Evolutionary conservation across 306 rosid species (phyloP).

Genomic region (Ochetophila trinervis): DNA sequence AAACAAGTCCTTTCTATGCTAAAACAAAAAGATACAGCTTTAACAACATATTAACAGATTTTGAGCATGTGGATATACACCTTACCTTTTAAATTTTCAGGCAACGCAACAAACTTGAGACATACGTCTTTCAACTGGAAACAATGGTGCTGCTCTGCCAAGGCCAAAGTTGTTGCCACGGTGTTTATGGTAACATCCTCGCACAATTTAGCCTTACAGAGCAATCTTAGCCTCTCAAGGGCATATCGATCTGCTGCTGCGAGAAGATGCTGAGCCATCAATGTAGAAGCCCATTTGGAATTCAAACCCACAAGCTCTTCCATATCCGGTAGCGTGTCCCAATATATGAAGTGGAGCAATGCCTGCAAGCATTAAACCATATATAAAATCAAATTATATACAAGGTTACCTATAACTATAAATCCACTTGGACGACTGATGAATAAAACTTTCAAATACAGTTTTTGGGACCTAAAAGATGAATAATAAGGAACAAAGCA

Average conservation of each 20-base stretch:
- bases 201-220: slow-evolving; percentile 62
- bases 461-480: background rate
- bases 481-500: background rate
- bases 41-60: background rate
- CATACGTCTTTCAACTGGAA: slow-evolving; percentile 55
- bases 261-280: slow-evolving; percentile 66
- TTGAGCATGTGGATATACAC: background rate
- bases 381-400: slow-evolving; percentile 1
- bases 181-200: slow-evolving; percentile 57
- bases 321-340: slow-evolving; percentile 62
- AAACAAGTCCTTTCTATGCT: background rate
- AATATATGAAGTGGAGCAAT: slow-evolving; percentile 62
- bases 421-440: slow-evolving; percentile 6
- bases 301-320: slow-evolving; percentile 45
- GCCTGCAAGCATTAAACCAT: slow-evolving; percentile 41
- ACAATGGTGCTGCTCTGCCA: slow-evolving; percentile 80
- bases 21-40: slow-evolving; percentile 1
- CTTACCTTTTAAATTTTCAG: slow-evolving; percentile 66
- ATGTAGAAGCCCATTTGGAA: slow-evolving; percentile 53
- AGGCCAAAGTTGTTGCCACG: slow-evolving; percentile 69
- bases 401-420: background rate
- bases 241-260: slow-evolving; percentile 77
- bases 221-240: slow-evolving; percentile 60
- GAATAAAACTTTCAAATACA: background rate
- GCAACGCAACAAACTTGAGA: slow-evolving; percentile 51